Evolutionary conservation across 1,284 basidiomycete genomes (phyloP).

Genomic region (Uromyces viciae-fabae): DNA sequence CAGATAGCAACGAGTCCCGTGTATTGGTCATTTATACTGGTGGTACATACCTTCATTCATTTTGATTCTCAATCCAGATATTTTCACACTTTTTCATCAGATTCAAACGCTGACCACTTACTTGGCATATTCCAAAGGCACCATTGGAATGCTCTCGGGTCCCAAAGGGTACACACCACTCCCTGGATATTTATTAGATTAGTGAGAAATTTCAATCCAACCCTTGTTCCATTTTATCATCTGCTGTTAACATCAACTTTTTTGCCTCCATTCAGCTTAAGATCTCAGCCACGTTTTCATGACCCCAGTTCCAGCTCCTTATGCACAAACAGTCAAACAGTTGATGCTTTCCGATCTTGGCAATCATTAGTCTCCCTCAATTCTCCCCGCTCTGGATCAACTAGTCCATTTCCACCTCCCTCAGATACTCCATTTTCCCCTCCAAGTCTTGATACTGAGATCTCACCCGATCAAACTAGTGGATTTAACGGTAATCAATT

Average conservation of each 20-base stretch:
- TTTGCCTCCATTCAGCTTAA: neutral
- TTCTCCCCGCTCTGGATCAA: slow-evolving; percentile 15
- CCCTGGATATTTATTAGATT: slow-evolving; percentile 35
- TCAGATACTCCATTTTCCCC: neutral
- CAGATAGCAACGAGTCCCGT: slow-evolving; percentile 35
- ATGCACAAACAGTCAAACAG: slow-evolving; percentile 35
- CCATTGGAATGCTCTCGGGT: slow-evolving; percentile 43
- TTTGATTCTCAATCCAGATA: neutral
- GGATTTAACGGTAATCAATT: slow-evolving; percentile 6
- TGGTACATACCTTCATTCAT: neutral
- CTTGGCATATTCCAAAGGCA: neutral
- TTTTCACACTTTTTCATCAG: neutral
- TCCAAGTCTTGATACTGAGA: neutral
- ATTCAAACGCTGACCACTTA: neutral
- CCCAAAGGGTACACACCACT: slow-evolving; percentile 31
- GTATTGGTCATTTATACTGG: slow-evolving; percentile 44
- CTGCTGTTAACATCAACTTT: neutral
- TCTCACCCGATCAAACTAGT: neutral
- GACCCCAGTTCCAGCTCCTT: slow-evolving; percentile 30
- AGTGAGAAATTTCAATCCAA: neutral
- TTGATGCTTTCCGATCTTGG: slow-evolving; percentile 36
- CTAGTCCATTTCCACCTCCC: neutral
- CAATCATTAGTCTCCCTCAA: slow-evolving; percentile 22
- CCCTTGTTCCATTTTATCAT: neutral
- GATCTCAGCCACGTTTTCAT: slow-evolving; percentile 42